phyloP scores from a whole-genome alignment of 768 basidiomycete genomes.

The Hygrocybe punicea region DNA sequence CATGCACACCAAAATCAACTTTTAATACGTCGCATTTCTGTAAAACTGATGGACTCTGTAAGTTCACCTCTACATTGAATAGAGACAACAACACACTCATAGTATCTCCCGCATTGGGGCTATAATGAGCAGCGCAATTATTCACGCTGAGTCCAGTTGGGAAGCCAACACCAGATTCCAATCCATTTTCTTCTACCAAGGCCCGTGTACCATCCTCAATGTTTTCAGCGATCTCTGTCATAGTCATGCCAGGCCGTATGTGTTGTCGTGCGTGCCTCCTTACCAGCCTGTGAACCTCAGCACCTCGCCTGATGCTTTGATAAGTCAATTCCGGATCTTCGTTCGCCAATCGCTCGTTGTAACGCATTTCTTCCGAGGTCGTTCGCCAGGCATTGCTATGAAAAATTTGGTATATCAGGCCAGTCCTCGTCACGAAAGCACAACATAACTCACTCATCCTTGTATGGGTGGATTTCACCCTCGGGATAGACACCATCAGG shows the following conservation, averaged over 20 bases:
- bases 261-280: slow-evolving; percentile 73
- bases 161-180: slow-evolving; percentile 88
- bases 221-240: slow-evolving; percentile 89
- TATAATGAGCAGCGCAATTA: slow-evolving; percentile 94
- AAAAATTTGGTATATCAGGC: slow-evolving; percentile 2
- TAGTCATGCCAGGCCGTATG: slow-evolving; percentile 90
- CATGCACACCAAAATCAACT: slow-evolving; percentile 96
- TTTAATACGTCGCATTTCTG: slow-evolving; percentile 86
- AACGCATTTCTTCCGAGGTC: slow-evolving; percentile 86
- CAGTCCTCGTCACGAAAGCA: not conserved
- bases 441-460: slow-evolving; percentile 69
- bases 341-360: slow-evolving; percentile 71
- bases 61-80: not conserved
- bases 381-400: slow-evolving; percentile 80
- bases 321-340: slow-evolving; percentile 86
- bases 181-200: slow-evolving; percentile 85
- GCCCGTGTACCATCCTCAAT: slow-evolving; percentile 92
- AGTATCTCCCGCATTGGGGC: slow-evolving; percentile 91
- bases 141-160: slow-evolving; percentile 94
- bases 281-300: slow-evolving; percentile 95
- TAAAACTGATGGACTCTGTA: slow-evolving; percentile 53
- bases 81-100: slow-evolving; percentile 47
- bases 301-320: slow-evolving; percentile 82
- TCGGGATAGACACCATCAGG: slow-evolving; percentile 83
- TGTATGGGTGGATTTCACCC: slow-evolving; percentile 89